Evolutionary conservation across 768 basidiomycete species (phyloP), one percentile per base, ranked within the genome.

Genomic region (Pluteus cervinus): DNA sequence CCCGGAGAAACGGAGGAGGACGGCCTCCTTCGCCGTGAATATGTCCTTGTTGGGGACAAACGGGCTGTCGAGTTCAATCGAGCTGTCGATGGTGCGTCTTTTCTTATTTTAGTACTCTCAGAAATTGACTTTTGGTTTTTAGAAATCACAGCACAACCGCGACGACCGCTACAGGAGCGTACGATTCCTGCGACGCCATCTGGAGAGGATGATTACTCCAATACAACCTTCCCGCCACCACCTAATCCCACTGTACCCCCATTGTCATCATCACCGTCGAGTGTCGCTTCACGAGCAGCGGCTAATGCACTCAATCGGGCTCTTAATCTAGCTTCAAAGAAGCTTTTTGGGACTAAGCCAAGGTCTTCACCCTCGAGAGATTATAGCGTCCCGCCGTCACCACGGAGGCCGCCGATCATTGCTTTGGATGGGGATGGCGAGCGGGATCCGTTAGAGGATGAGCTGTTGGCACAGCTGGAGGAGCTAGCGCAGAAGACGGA

Each of bases 401-500:
- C 81, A 1, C 63, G 75, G 21, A 64, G 78, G 25, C 64, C 69
- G 6, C 79, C 74, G 31, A 66, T 81, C 20, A 65, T 82, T 26
- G 50, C 69, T 2, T 43, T 65, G 35, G 72, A 68, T 33, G 62
- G 60, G 4, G 69, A 68, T 31, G 62, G 53, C 4, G 64, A 68
- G 43, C 58, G 73, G 14, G 82, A 86, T 49, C 82, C 81, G 1
- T 63, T 85, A 47, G 91, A 96, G 48, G 88, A 94, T 43, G 76
- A 79, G 42, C 58, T 96, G n/a, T 62, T 96, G n/a, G 76, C 69
- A 2, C 58, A 63, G 14, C 64, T 98, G 29, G 94, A 98, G 54
- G 86, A 93, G 45, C 65, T 93, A 3, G 94, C 93, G 23, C 89
- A 96, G 69, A 99, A 98, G 72, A 94, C 94, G 23, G 81, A 87